Base-by-base conservation (phyloP, 192 early-diverging fungal species). In the Coemansia sp. region DNA sequence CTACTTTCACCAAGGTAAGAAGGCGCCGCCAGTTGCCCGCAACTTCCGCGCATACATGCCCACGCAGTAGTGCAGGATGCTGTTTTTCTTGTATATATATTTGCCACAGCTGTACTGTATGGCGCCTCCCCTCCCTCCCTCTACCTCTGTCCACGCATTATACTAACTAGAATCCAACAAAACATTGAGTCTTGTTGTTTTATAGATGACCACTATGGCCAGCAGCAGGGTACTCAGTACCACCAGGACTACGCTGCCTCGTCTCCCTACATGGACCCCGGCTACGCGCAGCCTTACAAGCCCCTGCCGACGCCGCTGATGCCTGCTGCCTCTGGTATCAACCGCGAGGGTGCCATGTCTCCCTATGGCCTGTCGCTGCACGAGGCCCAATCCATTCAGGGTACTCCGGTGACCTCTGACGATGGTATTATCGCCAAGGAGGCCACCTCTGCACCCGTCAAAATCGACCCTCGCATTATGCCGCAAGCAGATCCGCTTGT, bases 391-490 rank as follows among this genome's bases (percentile, higher is more conserved):
- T 80, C 81, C 5, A 43, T 84, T 13, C 71, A 74, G 29, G 71
- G 70, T 15, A 79, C 76, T 20, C 77, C 76, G 9, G 64, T 74
- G 38, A 74, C 78, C 66, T 65, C 74, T 15, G 75, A 79, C 68
- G 78, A 79, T 27, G 68, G 38, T 62, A 24, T 57, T 49, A 63
- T 27, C 18, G 16, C 49, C 58, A 58, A 64, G 22, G 63, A 76
- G 53, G 68, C 73, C 52, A 41, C 55, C 24, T 18, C 52, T n/a
- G 31, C 33, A 8, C 64, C 74, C 16, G 50, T 20, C 22, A 74
- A 65, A 62, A 53, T 86, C 29, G 81, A 86, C 62, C 85, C 85
- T 49, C 80, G 80, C 27, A 71, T 76, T 60, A 79, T 83, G 77
- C 85, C 85, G 13, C 71, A 73, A 43, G 36, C 68, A 10, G 81